These are phyloP conservation scores for Aegilops bicornis DNA, from an alignment of 176 grass and related monocot species.

Conservation along the genomic window DNA sequence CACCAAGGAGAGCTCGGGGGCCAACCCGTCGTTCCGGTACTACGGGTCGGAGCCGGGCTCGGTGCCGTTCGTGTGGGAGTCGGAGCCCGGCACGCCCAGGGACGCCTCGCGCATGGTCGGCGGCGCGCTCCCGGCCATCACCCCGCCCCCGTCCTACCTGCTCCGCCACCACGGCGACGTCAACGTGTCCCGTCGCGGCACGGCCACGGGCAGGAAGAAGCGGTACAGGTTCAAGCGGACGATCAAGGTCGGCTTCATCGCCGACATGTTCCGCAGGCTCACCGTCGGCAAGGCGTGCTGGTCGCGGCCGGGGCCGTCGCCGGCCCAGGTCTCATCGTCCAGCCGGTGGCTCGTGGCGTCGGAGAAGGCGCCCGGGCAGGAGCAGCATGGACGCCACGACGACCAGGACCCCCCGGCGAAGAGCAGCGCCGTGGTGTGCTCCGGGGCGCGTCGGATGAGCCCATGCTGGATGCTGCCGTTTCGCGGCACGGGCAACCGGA, in stretches of 20 bases:
- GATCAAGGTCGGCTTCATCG: slow-evolving; percentile 41
- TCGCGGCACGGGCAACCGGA: slow-evolving; percentile 24
- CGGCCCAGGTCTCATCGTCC: slow-evolving; percentile 43
- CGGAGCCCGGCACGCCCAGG: slow-evolving; percentile 80
- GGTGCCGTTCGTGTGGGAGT: slow-evolving; percentile 93
- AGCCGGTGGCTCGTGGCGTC: slow-evolving; percentile 40
- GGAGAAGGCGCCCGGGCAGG: slow-evolving; percentile 17
- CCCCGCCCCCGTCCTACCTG: slow-evolving; percentile 64
- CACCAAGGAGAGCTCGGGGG: slow-evolving; percentile 73
- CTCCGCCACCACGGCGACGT: slow-evolving; percentile 9
- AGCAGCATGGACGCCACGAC: background rate
- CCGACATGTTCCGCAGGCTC: slow-evolving; percentile 48
- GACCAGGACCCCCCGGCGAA: background rate
- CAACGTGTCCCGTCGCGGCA: background rate
- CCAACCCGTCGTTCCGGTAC: slow-evolving; percentile 69
- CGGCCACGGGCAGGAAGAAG: slow-evolving; percentile 10
- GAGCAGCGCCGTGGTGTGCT: background rate
- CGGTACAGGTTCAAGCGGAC: slow-evolving; percentile 30
- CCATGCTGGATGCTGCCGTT: slow-evolving; percentile 34
- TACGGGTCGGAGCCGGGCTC: slow-evolving; percentile 63
- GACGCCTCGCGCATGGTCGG: slow-evolving; percentile 17
- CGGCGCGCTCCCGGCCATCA: slow-evolving; percentile 54
- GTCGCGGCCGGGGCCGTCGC: background rate
- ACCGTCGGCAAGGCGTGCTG: slow-evolving; percentile 28
- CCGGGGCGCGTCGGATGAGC: background rate